Base-by-base conservation (phyloP, 257 asterid genomes). In the Solanum medicagineum region DNA sequence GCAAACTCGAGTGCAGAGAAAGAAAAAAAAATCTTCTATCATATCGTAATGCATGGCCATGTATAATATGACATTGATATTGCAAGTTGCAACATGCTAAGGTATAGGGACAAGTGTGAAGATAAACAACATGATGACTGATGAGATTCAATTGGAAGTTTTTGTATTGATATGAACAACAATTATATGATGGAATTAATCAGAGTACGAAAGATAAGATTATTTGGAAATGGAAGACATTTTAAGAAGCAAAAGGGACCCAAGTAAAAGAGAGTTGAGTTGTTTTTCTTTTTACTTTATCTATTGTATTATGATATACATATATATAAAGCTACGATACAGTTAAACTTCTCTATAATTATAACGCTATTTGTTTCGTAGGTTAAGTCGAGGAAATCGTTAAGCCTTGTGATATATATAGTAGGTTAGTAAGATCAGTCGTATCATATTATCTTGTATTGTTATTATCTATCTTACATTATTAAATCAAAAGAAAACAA, bases 241-340 rank as follows among this genome's bases (percentile, higher is more conserved):
- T 49, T 75, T 14, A 13, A 47, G 47, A 79, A 79, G 83, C 65
- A 79, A 16, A 53, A 79, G 83, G 83, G 65, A 16, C 83, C 82
- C 83, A 26, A 51, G 49, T 77, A 53, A 26, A 77, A 51, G 65
- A 8, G 65, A 73, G 10, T 9, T 26, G 17, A 24, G 16, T 74
- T 12, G 57, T 2, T 20, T 14, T 22, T 13, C 15, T 47, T 47
- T 29, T 14, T 14, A 22, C 60, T 22, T 75, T 73, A 47, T 5
- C 22, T 44, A 17, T 1, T 2, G 0, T 71, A 12, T 22, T 6
- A 29, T 19, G 55, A 0, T 60, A 32, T 3, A 32, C 36, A 32
- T 32, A 32, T 32, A 32, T 32, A 32, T 32, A 32, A 32, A 32
- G 32, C 0, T 2, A 29, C 32, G 32, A 60, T 62, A 24, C 10